A percentile compares a stretch with the other conserved stretches of the same genome.
These are phyloP conservation scores for Candida manassasensis DNA, from an alignment of 805 yeast genomes.

Conservation along the genomic window DNA sequence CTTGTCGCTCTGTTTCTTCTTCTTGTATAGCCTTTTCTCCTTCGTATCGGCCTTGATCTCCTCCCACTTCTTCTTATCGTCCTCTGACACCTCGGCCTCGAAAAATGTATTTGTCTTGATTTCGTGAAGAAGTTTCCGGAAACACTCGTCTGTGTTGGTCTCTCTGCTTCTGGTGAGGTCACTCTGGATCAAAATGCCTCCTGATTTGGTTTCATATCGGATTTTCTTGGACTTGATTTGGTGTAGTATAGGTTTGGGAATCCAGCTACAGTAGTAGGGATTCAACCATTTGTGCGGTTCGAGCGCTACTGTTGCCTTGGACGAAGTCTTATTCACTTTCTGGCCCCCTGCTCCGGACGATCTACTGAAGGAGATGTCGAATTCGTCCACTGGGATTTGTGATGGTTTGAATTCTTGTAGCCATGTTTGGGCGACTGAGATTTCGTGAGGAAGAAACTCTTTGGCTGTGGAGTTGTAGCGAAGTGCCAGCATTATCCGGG, in stretches of 20 bases:
- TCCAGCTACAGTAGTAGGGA: constrained; percentile 45
- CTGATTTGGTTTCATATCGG: constrained; percentile 51
- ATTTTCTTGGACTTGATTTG: constrained; percentile 39
- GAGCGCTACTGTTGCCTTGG: constrained; percentile 61
- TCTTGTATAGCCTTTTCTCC: constrained; percentile 29
- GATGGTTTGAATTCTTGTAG: constrained; percentile 22
- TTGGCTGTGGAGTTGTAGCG: constrained; percentile 2
- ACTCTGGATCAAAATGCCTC: constrained; percentile 55
- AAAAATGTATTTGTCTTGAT: constrained; percentile 45
- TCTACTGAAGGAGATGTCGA: constrained; percentile 46
- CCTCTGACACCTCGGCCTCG: constrained; percentile 43
- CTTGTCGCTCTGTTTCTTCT: constrained; percentile 36
- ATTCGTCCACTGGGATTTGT: constrained; percentile 42
- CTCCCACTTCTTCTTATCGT: constrained; percentile 50
- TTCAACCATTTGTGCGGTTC: constrained; percentile 38
- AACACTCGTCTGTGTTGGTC: constrained; percentile 53
- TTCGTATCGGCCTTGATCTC: constrained; percentile 25
- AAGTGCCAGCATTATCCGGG: too few species aligned
- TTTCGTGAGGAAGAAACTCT: constrained; percentile 19
- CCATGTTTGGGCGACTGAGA: constrained; percentile 40
- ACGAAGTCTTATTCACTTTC: constrained; percentile 69
- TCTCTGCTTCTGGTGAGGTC: constrained; percentile 58
- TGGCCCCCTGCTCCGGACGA: constrained; percentile 89
- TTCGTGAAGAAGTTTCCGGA: constrained; percentile 51
- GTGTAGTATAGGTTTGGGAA: constrained; percentile 47